Percentiles rank a stretch among this genome's conserved stretches.
These are phyloP conservation scores for Dryas octopetala DNA, from an alignment of 306 rosid species.

Conservation along the genomic window DNA sequence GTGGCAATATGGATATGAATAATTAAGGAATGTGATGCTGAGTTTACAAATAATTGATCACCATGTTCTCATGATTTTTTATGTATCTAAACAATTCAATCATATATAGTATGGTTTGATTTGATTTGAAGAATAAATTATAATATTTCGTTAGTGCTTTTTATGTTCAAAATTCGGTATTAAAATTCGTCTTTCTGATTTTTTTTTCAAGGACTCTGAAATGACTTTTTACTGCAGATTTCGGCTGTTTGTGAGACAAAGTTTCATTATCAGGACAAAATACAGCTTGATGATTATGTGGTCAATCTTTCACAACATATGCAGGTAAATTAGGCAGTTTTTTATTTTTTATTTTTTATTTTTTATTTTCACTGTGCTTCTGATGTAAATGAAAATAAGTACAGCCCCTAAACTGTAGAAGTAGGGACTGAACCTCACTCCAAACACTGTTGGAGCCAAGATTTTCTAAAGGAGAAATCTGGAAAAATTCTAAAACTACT, in stretches of 20 bases:
- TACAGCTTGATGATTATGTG: slow-evolving; percentile 63
- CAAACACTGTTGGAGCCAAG: no score
- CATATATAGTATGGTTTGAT: neutral
- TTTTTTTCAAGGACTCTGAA: slow-evolving; percentile 33
- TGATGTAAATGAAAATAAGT: no score
- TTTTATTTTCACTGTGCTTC: neutral
- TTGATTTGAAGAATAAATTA: neutral
- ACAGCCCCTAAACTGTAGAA: no score
- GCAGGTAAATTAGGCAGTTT: slow-evolving; percentile 54
- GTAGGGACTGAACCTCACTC: no score
- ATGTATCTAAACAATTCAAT: neutral
- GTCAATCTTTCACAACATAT: slow-evolving; percentile 61
- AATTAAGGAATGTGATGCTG: neutral
- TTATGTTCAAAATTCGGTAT: neutral
- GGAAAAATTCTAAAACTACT: no score
- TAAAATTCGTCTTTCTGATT: neutral
- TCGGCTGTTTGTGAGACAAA: slow-evolving; percentile 87
- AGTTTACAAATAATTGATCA: neutral
- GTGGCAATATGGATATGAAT: neutral
- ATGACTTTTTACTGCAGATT: slow-evolving; percentile 59
- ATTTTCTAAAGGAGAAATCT: no score
- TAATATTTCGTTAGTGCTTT: neutral
- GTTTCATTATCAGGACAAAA: slow-evolving; percentile 94
- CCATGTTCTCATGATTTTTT: neutral
- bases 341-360: neutral